Evolutionary conservation across 106 monocot species (phyloP).

Genomic region (Alisma plantagoaquatica): DNA sequence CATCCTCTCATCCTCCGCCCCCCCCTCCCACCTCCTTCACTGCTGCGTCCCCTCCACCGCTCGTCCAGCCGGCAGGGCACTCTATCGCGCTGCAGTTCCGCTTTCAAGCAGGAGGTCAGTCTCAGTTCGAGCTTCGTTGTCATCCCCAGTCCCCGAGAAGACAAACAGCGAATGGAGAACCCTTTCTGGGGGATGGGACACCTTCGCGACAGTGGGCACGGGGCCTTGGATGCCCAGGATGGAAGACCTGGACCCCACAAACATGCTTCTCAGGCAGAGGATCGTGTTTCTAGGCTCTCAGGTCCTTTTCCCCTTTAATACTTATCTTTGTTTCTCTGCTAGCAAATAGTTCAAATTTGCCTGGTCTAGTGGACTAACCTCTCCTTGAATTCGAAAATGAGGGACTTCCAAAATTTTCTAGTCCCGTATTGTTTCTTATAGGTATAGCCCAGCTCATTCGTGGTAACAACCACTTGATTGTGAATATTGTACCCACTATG

Average conservation of each 20-base stretch:
- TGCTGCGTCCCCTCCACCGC: not conserved
- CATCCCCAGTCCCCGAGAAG: too few species aligned
- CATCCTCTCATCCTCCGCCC: constrained; percentile 1
- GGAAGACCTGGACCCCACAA: constrained; percentile 77
- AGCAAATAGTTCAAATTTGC: too few species aligned
- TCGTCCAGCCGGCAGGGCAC: too few species aligned
- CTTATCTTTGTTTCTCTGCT: too few species aligned
- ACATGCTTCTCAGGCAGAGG: constrained; percentile 93
- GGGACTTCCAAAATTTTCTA: too few species aligned
- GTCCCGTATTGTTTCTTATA: too few species aligned
- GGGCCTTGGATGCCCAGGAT: constrained; percentile 52
- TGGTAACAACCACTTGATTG: too few species aligned
- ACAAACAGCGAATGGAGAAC: constrained; percentile 16
- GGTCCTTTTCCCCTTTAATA: constrained; percentile 31
- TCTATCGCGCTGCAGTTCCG: too few species aligned
- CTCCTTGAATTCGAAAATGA: too few species aligned
- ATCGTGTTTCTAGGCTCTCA: constrained; percentile 92
- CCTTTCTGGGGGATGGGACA: constrained; percentile 57
- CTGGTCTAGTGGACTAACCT: too few species aligned
- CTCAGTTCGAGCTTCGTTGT: constrained; percentile 5
- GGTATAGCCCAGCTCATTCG: too few species aligned
- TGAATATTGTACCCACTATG: too few species aligned
- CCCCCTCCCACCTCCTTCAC: not conserved
- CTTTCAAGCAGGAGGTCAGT: constrained; percentile 2
- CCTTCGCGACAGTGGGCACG: constrained; percentile 11